phyloP scores from a whole-genome alignment of 2,329 filamentous ascomycete species.

The Colletotrichum somersetense region DNA sequence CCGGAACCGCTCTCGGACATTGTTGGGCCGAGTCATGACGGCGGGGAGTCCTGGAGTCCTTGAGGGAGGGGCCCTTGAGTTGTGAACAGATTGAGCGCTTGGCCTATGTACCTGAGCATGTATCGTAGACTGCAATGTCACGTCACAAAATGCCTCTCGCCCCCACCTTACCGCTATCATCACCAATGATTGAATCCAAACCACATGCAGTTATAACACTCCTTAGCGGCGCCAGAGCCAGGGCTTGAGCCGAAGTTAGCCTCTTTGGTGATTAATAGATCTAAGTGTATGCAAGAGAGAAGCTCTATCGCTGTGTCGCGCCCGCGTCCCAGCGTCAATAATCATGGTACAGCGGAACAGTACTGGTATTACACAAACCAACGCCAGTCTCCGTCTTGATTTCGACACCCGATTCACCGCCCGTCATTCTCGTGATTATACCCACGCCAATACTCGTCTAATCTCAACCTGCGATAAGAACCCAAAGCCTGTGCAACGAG shows the following conservation, averaged over 20 bases:
- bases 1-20: conserved; percentile 33
- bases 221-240: background rate
- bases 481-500: conserved; percentile 66
- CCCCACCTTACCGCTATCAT: background rate
- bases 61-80: conserved; percentile 4
- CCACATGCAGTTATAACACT: background rate
- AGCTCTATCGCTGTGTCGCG: conserved; percentile 32
- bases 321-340: conserved; percentile 22
- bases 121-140: background rate
- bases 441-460: background rate
- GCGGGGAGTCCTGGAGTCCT: background rate
- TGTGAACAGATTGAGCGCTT: background rate
- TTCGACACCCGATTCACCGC: conserved; percentile 9
- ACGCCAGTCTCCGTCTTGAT: conserved; percentile 19
- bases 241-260: conserved; percentile 30
- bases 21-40: conserved; percentile 38
- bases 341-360: conserved; percentile 35
- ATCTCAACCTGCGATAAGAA: conserved; percentile 70
- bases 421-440: background rate
- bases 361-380: conserved; percentile 40
- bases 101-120: background rate
- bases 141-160: background rate
- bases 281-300: conserved; percentile 35
- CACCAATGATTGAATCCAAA: background rate
- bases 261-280: conserved; percentile 40